Base-by-base conservation (phyloP, 2,329 filamentous ascomycete genomes). In the Beauveria sp. region DNA sequence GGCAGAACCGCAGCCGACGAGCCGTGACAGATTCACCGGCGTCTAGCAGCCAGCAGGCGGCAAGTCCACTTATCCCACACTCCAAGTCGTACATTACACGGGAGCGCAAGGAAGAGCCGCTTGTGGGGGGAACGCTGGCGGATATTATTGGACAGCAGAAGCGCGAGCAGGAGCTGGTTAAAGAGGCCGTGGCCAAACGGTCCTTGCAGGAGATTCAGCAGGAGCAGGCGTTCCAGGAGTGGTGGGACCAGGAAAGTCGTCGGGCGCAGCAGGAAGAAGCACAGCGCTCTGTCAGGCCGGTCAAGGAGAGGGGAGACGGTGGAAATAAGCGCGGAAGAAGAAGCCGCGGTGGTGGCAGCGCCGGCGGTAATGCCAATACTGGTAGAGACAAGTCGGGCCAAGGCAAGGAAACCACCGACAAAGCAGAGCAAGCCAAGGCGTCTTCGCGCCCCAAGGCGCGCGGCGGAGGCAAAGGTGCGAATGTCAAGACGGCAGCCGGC, bases 201-300 rank as follows among this genome's bases (percentile, higher is more conserved):
- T 94, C 90, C 64, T 77, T 99, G 34, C 87, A 96, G 69, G 94
- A 97, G 64, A 99, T 99, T 62, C 94, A 99, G 72, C 86, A 94
- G 66, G 94, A 99, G 74, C 94, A 99, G 70, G 91, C 91, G 56
- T 99, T 99, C 71, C 91, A 97, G 71, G 87, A 96, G 71, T 96
- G 92, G 92, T 96, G 92, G 92, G 91, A 96, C 66, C 86, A 89
- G 64, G 92, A 96, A 73, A 91, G 87, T 67, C 81, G 82, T 63
- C 81, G 89, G 30, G 84, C 88, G 43, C 87, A 88, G 65, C 84
- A 88, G 66, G 85, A 85, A 63, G 82, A 84, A 63, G 79, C 79
- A 3, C 70, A 74, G 50, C 72, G 75, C 55, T 69, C 72, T 26
- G 70, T 69, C 40, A 74, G 72, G 62, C 76, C 81, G 66, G 78